Base-by-base conservation (phyloP, 2,329 filamentous ascomycete species). In the Diaporthe sp. region DNA sequence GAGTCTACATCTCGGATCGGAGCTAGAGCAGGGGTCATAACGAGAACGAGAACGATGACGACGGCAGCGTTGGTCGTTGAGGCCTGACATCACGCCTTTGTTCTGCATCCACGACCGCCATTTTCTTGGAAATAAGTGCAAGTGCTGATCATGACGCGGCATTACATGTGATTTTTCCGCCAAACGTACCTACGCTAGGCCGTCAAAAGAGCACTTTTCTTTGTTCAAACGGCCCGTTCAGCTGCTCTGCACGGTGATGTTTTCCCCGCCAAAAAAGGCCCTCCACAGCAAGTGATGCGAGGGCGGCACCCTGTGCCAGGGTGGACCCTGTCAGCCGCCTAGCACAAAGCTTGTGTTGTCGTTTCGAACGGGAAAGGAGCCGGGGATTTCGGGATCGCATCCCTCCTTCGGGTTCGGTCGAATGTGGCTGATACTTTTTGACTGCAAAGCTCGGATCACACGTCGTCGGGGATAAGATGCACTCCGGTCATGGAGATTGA, bases 41-140 rank as follows among this genome's bases (percentile, higher is more conserved):
- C 61, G 61, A 66, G 30, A 50, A 66, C 61, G 61, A 66, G 27
- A 66, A 66, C 61, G 61, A 51, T 35, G 30, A 66, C 61, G 61
- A 37, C 22, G 61, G 30, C 22, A 35, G 12, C 17, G 25, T 12
- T 32, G 1, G 42, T 12, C 27, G 61, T 32, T 32, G 4, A n/a
- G 25, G 27, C 42, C 42, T 51, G 42, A 25, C 42, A 19, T 30
- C 22, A 4, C 25, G 6, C n/a, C 4, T 8, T 8, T 19, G 8
- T 19, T 3, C n/a, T 39, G n/a, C 10, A 17, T 17, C 12, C 35
- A 25, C n/a, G 22, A 25, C 15, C 27, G 4, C 13, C 35, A 42
- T 1, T 35, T 8, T 42, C 22, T 61, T 27, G 13, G 37, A 27
- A n/a, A 25, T 39, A 9, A 2, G 2, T n/a, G 12, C 2, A 17